Evolutionary conservation across 805 yeast species (phyloP).

Genomic region (Metschnikowia lochheadii): DNA sequence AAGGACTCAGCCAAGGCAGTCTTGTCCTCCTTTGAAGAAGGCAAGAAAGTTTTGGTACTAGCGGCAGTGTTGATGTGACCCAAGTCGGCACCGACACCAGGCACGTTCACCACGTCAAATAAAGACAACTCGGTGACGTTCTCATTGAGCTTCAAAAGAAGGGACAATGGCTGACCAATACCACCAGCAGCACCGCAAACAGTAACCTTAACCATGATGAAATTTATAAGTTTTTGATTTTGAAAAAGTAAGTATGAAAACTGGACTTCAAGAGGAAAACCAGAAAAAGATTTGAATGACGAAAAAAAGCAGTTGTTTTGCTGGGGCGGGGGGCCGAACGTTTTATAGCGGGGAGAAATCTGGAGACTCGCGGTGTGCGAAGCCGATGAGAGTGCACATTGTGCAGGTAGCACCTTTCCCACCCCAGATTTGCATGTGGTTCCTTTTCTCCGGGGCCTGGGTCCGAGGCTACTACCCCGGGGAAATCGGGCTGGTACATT

Average conservation of each 20-base stretch:
- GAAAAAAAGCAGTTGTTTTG: neutral
- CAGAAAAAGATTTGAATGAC: neutral
- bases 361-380: slow-evolving; percentile 3
- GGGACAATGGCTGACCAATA: slow-evolving; percentile 88
- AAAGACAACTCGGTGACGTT: slow-evolving; percentile 63
- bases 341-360: slow-evolving; percentile 11
- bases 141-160: slow-evolving; percentile 68
- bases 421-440: slow-evolving; percentile 17
- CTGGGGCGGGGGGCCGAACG: neutral
- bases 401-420: slow-evolving; percentile 1
- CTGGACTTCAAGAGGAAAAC: neutral
- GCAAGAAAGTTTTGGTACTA: slow-evolving; percentile 55
- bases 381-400: neutral
- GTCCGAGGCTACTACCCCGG: slow-evolving; percentile 2
- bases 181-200: slow-evolving; percentile 94
- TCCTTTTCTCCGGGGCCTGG: slow-evolving; percentile 6
- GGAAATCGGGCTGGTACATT: neutral
- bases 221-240: neutral
- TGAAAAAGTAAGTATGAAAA: neutral
- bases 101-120: slow-evolving; percentile 78
- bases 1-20: slow-evolving; percentile 45
- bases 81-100: slow-evolving; percentile 87
- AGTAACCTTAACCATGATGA: slow-evolving; percentile 60
- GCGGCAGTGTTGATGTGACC: slow-evolving; percentile 76
- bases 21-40: slow-evolving; percentile 48